Evolutionary conservation across 495 filamentous ascomycete species (phyloP).

Genomic region (Elaphomyces granulatus): DNA sequence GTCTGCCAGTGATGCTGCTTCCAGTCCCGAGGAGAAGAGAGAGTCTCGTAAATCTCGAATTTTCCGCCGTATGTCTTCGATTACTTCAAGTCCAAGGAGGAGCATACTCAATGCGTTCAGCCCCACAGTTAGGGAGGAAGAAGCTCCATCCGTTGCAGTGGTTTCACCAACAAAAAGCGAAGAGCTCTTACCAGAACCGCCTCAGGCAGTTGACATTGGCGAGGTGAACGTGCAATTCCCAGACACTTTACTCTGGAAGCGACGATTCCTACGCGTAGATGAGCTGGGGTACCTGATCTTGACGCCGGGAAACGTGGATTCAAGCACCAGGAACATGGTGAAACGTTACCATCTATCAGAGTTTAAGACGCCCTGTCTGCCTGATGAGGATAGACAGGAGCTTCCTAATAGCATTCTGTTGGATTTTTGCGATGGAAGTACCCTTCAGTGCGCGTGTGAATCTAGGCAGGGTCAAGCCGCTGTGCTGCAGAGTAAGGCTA

Average conservation of each 20-base stretch:
- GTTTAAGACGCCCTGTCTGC: conserved; percentile 61
- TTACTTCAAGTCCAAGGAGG: conserved; percentile 47
- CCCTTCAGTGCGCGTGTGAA: conserved; percentile 75
- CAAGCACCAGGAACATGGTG: conserved; percentile 37
- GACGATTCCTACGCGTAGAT: conserved; percentile 66
- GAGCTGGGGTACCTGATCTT: conserved; percentile 62
- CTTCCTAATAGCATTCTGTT: conserved; percentile 74
- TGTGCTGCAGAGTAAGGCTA: conserved; percentile 49
- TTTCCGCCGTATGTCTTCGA: conserved; percentile 65
- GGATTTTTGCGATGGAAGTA: conserved; percentile 71
- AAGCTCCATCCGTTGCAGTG: conserved; percentile 19
- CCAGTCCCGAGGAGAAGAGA: conserved; percentile 47
- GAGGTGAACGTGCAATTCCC: conserved; percentile 92
- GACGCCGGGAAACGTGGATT: conserved; percentile 35
- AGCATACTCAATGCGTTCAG: conserved; percentile 40
- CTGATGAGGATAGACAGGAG: conserved; percentile 80
- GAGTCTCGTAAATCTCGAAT: conserved; percentile 55
- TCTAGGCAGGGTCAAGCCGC: conserved; percentile 56
- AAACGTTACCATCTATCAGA: conserved; percentile 73
- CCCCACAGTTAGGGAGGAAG: conserved; percentile 47
- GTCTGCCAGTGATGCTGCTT: conserved; percentile 28
- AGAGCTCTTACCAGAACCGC: conserved; percentile 16
- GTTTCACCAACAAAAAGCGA: conserved; percentile 25
- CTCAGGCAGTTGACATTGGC: conserved; percentile 50
- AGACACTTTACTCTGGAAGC: conserved; percentile 85